Base-by-base conservation (phyloP, 2,329 filamentous ascomycete species). In the Phaeosphaeria sp. region DNA sequence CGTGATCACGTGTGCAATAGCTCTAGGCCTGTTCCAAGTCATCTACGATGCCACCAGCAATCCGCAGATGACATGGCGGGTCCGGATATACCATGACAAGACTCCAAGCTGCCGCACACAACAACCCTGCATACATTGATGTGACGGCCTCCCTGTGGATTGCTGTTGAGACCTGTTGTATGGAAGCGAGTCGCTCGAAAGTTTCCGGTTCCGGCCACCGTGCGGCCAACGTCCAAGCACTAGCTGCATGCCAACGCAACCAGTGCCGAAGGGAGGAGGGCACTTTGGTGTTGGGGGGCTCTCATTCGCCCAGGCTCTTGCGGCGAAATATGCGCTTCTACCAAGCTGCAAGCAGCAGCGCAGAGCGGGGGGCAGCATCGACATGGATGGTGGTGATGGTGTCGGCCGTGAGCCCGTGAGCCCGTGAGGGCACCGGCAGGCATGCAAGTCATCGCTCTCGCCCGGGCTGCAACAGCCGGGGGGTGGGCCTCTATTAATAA, bases 401-500 rank as follows among this genome's bases (percentile, higher is more conserved):
- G 42, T 44, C 21, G 42, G 42, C 42, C 42, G 42, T 10, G 42
- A 44, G 11, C 42, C 21, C 42, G 21, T 20, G 21, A 44, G 18
- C n/a, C n/a, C n/a, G n/a, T n/a, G n/a, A 17, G 42, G 9, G 22
- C n/a, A n/a, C n/a, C n/a, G n/a, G n/a, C 9, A 6, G 13, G 30
- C 41, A 64, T 69, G 68, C 66, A 58, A 58, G 66, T 63, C 60
- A 61, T 22, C 30, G 30, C 30, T 36, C 21, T 62, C 54, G 55
- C 20, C 20, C 41, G 33, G 30, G 30, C 30, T 36, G 30, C 30
- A 36, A 36, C 39, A 50, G 52, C 39, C 36, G 41, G 54, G 59
- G 55, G 52, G 51, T 54, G 53, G 58, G 55, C 42, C 50, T 41
- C 63, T 66, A 70, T 69, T 66, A 67, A 66, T 70, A 69, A 67